Evolutionary conservation across 2,329 filamentous ascomycete species (phyloP).

Genomic region (Cryoendolithus antarcticus): DNA sequence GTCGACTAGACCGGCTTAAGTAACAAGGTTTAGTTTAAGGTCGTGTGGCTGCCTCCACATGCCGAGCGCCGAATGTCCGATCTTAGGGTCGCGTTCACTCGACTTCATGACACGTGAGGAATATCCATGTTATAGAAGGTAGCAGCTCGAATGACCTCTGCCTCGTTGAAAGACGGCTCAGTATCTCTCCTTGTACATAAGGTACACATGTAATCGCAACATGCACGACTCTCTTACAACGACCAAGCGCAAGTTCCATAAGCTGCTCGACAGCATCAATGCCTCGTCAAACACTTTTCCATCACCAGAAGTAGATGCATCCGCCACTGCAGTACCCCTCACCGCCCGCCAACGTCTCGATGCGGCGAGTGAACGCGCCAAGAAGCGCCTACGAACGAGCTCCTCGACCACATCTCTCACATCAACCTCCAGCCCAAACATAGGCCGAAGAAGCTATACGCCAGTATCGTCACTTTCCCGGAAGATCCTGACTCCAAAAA

Average conservation of each 20-base stretch:
- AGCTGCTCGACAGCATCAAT: slow-evolving; percentile 50
- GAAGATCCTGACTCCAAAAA: slow-evolving; percentile 18
- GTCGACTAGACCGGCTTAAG: no score
- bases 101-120: no score
- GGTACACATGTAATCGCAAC: no score
- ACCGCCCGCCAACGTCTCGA: slow-evolving; percentile 14
- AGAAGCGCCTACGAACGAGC: slow-evolving; percentile 21
- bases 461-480: slow-evolving; percentile 14
- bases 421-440: slow-evolving; percentile 5
- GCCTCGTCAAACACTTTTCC: slow-evolving; percentile 30
- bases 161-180: no score
- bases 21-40: no score
- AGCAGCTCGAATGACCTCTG: no score
- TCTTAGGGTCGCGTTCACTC: not conserved
- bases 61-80: no score
- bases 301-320: slow-evolving; percentile 26
- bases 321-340: slow-evolving; percentile 21
- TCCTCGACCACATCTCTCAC: slow-evolving; percentile 15
- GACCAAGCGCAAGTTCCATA: slow-evolving; percentile 76
- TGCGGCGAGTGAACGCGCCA: slow-evolving; percentile 13
- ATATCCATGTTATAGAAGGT: no score
- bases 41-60: no score
- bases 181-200: not conserved
- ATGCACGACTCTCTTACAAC: slow-evolving; percentile 50
- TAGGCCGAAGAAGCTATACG: slow-evolving; percentile 2